Base-by-base conservation (phyloP, 257 asterid genomes). In the Fraxinus excelsior region DNA sequence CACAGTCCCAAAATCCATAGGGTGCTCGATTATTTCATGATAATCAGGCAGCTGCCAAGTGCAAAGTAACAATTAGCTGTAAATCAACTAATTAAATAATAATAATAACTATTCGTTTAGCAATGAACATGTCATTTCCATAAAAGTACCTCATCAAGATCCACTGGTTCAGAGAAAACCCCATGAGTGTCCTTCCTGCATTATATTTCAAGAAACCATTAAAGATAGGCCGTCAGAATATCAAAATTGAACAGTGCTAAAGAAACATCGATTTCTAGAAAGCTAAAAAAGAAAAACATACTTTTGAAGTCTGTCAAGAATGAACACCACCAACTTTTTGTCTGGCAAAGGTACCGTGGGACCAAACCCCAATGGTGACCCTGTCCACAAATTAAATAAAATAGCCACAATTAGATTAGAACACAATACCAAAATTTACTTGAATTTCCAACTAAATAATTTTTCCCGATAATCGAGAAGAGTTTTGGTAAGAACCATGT, bases 241-340 rank as follows among this genome's bases (percentile, higher is more conserved):
- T 73, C 67, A 81, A 82, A 83, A 74, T 40, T 53, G 49, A 72
- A 85, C 79, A 80, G 81, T 78, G 78, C 72, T 67, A 67, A 74
- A 46, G 58, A 72, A 82, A 78, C 18, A 78, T 19, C 79, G 75
- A 74, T 56, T 72, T 65, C 79, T 66, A 66, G 67, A 70, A 73
- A 80, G 81, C 77, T 34, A 80, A 74, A 77, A 81, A 72, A 38
- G 49, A 74, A 64, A 68, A 71, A 80, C 95, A 79, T 83, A 96
- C 99, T 96, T 96, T 92, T 96, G 99, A 83, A 96, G 99, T 81
- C 99, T 96, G 87, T 96, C 98, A 80, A 96, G 98, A 86, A 93
- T 88, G 92, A 91, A 93, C 74, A 89, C 77, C 96, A 93, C 82
- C 88, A 91, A 77, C 92, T 88, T 93, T 90, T 93, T 96, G 87